A percentile compares a stretch with the other conserved stretches of the same genome.
Conservation (phyloP, 495 filamentous ascomycete species). For the Xylaria flabelliformis region DNA sequence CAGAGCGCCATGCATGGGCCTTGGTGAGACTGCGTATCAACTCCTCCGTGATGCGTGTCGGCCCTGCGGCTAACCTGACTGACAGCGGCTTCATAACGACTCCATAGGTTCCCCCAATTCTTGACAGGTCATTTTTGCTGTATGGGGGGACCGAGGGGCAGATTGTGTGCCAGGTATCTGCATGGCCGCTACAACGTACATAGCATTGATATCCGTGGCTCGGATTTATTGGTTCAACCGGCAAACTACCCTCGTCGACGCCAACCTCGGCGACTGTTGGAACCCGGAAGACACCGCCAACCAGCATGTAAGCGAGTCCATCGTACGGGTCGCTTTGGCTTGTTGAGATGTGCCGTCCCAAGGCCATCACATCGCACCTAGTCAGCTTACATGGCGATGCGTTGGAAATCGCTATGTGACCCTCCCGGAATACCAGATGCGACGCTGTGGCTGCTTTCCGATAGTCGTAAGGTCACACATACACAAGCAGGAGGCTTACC, state of each 20-base stretch:
- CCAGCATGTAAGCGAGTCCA: conserved; percentile 28
- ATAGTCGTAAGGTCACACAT: conserved; percentile 31
- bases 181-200: conserved; percentile 25
- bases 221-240: conserved; percentile 40
- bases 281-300: conserved; percentile 27
- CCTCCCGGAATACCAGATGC: conserved; percentile 39
- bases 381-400: conserved; percentile 35
- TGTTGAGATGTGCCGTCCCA: conserved; percentile 18
- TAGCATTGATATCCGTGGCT: conserved; percentile 41
- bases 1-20: conserved; percentile 21
- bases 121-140: conserved; percentile 21
- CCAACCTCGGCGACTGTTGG: conserved; percentile 30
- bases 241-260: conserved; percentile 25
- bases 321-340: conserved; percentile 18
- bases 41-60: conserved; percentile 23
- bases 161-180: conserved; percentile 13
- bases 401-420: conserved; percentile 40
- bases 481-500: not conserved
- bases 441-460: conserved; percentile 43
- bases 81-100: conserved; percentile 1
- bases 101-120: conserved; percentile 16
- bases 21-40: conserved; percentile 26
- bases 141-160: conserved; percentile 14
- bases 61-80: conserved; percentile 20
- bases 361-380: conserved; percentile 32